Conservation (phyloP, 768 basidiomycete genomes). For the Rhizopogon salebrosus region DNA sequence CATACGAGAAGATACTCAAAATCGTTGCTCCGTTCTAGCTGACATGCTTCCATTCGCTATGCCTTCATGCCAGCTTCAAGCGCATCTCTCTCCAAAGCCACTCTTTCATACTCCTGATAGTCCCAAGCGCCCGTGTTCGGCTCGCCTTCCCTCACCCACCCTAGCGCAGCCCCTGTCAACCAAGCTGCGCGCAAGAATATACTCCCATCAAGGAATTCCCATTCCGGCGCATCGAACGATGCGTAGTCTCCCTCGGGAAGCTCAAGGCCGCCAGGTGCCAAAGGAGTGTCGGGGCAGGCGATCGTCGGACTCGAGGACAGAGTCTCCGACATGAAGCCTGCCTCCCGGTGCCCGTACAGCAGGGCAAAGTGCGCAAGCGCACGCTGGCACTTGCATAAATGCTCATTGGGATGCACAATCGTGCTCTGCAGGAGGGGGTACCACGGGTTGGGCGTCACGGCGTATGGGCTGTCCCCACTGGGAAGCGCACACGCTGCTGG, state of each 20-base stretch:
- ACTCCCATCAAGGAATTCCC: constrained; percentile 50
- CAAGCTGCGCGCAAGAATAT: constrained; percentile 57
- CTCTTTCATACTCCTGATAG: constrained; percentile 24
- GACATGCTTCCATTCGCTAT: not conserved
- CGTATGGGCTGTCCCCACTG: constrained; percentile 28
- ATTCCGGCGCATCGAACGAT: constrained; percentile 38
- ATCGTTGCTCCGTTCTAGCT: not conserved
- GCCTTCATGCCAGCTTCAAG: constrained; percentile 5
- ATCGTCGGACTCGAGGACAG: not conserved
- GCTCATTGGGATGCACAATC: constrained; percentile 56
- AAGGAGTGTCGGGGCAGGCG: not conserved
- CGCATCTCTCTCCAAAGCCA: constrained; percentile 15
- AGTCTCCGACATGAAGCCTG: constrained; percentile 27
- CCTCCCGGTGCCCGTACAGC: constrained; percentile 37
- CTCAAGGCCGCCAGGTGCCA: constrained; percentile 1
- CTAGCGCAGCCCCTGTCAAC: constrained; percentile 40
- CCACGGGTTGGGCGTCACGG: constrained; percentile 52
- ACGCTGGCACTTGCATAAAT: constrained; percentile 44
- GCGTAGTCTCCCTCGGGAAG: constrained; percentile 6
- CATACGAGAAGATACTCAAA: not conserved
- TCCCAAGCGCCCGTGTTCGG: constrained; percentile 20
- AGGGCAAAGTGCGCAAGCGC: constrained; percentile 42
- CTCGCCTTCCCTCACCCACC: constrained; percentile 37
- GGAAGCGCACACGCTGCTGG: constrained; percentile 23
- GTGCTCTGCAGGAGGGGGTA: constrained; percentile 47